Percentiles rank a stretch among this genome's conserved stretches.
Conservation (phyloP, 83 land plant species). For the Picea engelmannii region DNA sequence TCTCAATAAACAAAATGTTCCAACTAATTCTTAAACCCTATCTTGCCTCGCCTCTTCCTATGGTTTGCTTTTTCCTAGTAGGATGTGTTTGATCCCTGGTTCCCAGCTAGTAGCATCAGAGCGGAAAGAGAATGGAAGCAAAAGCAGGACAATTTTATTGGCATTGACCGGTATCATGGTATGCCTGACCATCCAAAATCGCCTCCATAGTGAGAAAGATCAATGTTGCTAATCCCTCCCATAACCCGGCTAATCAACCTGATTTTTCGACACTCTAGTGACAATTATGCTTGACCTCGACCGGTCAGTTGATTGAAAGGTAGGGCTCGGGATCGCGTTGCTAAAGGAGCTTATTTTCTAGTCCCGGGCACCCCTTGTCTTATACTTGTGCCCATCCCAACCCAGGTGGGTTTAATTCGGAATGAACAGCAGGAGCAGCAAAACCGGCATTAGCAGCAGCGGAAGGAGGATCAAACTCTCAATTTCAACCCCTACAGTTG, state of each 20-base stretch:
- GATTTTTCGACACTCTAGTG: not conserved
- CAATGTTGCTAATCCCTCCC: not conserved
- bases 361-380: not conserved
- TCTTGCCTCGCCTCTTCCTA: too few species aligned
- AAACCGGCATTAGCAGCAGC: not conserved
- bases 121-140: too few species aligned
- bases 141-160: too few species aligned
- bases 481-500: too few species aligned
- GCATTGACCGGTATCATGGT: not conserved
- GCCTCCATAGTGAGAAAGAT: not conserved
- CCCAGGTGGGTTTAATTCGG: not conserved
- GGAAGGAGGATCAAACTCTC: too few species aligned
- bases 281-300: not conserved
- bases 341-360: not conserved
- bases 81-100: too few species aligned
- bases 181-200: not conserved
- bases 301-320: not conserved
- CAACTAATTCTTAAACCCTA: too few species aligned
- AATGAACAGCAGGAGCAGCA: not conserved
- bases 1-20: too few species aligned
- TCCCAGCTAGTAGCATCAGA: too few species aligned
- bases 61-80: too few species aligned
- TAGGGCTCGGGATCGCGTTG: not conserved
- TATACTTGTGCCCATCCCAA: not conserved
- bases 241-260: not conserved